Evolutionary conservation across 148 eudicot species (phyloP), one percentile per base, ranked within the genome.

Genomic region (Vaccinium darrowii): DNA sequence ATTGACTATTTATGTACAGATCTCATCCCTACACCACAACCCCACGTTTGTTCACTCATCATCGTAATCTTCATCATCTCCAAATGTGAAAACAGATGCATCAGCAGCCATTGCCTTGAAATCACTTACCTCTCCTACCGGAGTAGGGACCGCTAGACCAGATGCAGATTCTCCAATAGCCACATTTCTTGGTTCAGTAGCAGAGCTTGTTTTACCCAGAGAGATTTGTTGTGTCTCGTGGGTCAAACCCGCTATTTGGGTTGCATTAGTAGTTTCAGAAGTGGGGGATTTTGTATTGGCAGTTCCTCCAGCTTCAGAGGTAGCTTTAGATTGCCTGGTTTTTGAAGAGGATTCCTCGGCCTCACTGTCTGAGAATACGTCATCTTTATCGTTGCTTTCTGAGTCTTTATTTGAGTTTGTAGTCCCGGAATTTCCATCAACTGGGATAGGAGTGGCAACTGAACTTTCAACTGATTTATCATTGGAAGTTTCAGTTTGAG

Each of bases 91-190:
- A 57, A 97, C 97, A 81, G 99, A 97, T 23, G 99, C 99, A 90
- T 97, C 99, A 57, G 99, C 99, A 13, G 98, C 98, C 95, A 97
- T 94, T 54, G 92, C 99, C 90, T 97, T 97, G 83, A 97, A 97
- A 39, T 95, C 98, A 82, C 98, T 97, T 77, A 89, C 94, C 84
- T 88, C 95, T 33, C 84, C 91, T 4, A 69, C 91, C 2, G 95
- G 73, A 69, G 75, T 88, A 56, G 93, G 83, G 54, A 79, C 86
- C 49, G 63, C 87, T 50, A 81, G 88, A 33, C 84, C 86, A 0
- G 92, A 72, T 39, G 78, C 86, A 47, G 84, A 51, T 53, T 84
- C 84, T 47, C 78, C 58, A 52, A 33, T 19, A 10, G 85, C 79
- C 80, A 86, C 91, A 39, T 65, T 89, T 90, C 89, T 91, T 8